phyloP scores from a whole-genome alignment of 169 alveolate species.

The Plasmodium reichenowi region DNA sequence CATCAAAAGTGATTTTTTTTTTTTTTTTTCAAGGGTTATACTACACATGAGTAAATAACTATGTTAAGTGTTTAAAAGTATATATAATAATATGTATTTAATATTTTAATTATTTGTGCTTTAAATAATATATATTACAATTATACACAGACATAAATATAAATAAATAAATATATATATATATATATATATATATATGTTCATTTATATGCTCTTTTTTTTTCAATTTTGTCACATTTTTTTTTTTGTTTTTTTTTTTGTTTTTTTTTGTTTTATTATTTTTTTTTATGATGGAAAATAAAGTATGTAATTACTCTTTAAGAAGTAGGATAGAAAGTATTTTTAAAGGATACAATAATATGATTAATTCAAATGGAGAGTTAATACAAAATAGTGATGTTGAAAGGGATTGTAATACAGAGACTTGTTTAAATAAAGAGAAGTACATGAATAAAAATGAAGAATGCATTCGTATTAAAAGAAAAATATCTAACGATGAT shows the following conservation, averaged over 20 bases:
- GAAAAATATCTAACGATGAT: neutral
- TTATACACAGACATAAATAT: no score
- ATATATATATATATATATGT: neutral
- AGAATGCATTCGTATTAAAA: neutral
- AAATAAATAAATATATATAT: neutral
- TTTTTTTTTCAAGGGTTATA: no score
- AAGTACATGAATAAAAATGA: neutral
- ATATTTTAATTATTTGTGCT: no score
- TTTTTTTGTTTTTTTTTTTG: conserved; percentile 1
- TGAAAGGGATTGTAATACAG: neutral
- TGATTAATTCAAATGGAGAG: neutral
- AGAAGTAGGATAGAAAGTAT: conserved; percentile 20
- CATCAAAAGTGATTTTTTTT: no score
- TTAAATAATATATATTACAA: no score
- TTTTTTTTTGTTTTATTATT: conserved; percentile 9
- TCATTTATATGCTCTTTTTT: neutral
- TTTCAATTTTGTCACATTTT: neutral
- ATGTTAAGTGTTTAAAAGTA: no score
- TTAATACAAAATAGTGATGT: neutral
- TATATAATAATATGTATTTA: no score
- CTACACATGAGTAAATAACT: no score
- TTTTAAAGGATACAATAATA: conserved; percentile 13
- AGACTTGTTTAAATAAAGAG: neutral
- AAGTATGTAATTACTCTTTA: conserved; percentile 3
- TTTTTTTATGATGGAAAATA: neutral